Percentiles rank a stretch among this genome's conserved stretches.
Conservation (phyloP, 1,284 basidiomycete genomes). For the Sutorius eximius region DNA sequence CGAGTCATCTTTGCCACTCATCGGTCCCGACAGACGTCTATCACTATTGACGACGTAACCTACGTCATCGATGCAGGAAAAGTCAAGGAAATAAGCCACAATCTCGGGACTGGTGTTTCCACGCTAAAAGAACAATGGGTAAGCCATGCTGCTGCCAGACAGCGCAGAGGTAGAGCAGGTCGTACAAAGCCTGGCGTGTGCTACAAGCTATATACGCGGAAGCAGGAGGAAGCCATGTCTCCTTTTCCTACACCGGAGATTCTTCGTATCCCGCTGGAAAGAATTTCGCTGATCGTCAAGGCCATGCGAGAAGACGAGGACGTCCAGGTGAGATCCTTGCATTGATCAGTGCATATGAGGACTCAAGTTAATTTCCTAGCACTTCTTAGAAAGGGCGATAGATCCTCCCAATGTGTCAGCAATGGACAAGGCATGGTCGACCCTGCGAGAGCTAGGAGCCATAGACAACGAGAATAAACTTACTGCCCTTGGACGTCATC, state of each 20-base stretch:
- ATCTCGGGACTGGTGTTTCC: slow-evolving; percentile 75
- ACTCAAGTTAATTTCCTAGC: slow-evolving; percentile 25
- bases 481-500: slow-evolving; percentile 83
- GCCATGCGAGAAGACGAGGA: slow-evolving; percentile 78
- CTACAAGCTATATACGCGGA: slow-evolving; percentile 83
- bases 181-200: slow-evolving; percentile 82
- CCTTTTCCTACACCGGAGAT: slow-evolving; percentile 87
- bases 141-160: slow-evolving; percentile 78
- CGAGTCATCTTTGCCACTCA: slow-evolving; percentile 3
- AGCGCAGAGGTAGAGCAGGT: slow-evolving; percentile 88
- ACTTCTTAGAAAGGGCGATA: slow-evolving; percentile 73
- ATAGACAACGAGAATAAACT: slow-evolving; percentile 63
- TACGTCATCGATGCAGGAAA: slow-evolving; percentile 88
- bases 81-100: slow-evolving; percentile 89
- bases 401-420: slow-evolving; percentile 79
- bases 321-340: slow-evolving; percentile 55
- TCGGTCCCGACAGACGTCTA: slow-evolving; percentile 67
- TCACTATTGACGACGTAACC: slow-evolving; percentile 90
- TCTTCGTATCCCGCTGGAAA: slow-evolving; percentile 85
- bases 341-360: not conserved
- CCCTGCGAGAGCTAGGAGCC: slow-evolving; percentile 79
- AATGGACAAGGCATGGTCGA: slow-evolving; percentile 77
- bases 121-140: slow-evolving; percentile 79
- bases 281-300: slow-evolving; percentile 81
- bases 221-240: slow-evolving; percentile 71